phyloP scores from a whole-genome alignment of 768 basidiomycete genomes.

The Podaxis rugospora region DNA sequence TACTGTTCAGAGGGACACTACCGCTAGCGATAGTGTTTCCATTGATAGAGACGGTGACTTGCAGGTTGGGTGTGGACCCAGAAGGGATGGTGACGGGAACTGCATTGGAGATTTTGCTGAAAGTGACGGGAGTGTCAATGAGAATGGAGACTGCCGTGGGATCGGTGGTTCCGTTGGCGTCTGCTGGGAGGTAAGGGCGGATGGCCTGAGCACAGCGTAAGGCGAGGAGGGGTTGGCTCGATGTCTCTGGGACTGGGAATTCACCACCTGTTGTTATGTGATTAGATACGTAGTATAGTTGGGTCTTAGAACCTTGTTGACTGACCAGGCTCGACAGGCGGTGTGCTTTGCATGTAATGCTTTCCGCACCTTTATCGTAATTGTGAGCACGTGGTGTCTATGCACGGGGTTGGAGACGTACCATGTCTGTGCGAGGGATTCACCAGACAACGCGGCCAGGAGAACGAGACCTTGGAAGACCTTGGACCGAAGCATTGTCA shows the following conservation, averaged over 20 bases:
- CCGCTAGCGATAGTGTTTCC: slow-evolving; percentile 41
- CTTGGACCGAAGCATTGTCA: slow-evolving; percentile 4
- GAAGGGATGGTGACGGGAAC: slow-evolving; percentile 31
- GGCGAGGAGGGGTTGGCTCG: slow-evolving; percentile 40
- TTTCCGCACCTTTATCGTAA: slow-evolving; percentile 11
- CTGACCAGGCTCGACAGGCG: slow-evolving; percentile 6
- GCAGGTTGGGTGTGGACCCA: slow-evolving; percentile 21
- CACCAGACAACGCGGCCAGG: background rate
- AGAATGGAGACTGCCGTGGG: slow-evolving; percentile 38
- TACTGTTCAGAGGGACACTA: slow-evolving; percentile 45
- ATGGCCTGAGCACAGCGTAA: slow-evolving; percentile 57
- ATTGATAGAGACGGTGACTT: slow-evolving; percentile 41
- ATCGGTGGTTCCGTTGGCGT: slow-evolving; percentile 23
- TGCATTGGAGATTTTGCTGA: slow-evolving; percentile 43
- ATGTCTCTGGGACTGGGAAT: slow-evolving; percentile 13
- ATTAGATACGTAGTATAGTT: background rate
- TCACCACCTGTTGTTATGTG: slow-evolving; percentile 27
- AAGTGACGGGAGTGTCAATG: slow-evolving; percentile 48
- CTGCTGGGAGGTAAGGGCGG: slow-evolving; percentile 56
- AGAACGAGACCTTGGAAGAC: background rate
- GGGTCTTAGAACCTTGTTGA: background rate
- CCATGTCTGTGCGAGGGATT: slow-evolving; percentile 8
- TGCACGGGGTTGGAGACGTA: background rate
- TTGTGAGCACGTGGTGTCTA: background rate
- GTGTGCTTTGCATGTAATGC: slow-evolving; percentile 11